Evolutionary conservation across 129 eudicot genomes (phyloP).

Genomic region (Pseudognaphalium luteoalbum): DNA sequence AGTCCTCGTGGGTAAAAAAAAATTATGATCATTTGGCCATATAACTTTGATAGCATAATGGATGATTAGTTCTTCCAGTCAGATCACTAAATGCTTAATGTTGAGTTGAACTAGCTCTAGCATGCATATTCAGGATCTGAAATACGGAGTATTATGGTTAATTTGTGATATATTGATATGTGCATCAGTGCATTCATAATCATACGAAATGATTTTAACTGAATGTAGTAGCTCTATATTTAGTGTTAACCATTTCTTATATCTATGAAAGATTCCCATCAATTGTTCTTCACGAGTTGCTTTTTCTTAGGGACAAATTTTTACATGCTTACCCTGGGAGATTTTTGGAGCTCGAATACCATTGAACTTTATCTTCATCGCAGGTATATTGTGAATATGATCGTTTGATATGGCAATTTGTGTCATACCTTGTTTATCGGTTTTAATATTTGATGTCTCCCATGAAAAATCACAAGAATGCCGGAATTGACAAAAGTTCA

Average conservation of each 20-base stretch:
- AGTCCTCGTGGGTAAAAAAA: not conserved
- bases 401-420: not conserved
- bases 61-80: not conserved
- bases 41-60: conserved; percentile 2
- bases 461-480: not conserved
- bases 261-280: not conserved
- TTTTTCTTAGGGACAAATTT: conserved; percentile 71
- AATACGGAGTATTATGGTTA: not conserved
- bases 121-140: not conserved
- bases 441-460: not conserved
- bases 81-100: not conserved
- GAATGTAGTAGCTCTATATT: not conserved
- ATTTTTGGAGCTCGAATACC: conserved; percentile 94
- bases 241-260: not conserved
- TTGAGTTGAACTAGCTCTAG: not conserved
- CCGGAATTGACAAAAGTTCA: not conserved
- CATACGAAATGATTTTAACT: not conserved
- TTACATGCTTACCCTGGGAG: conserved; percentile 83
- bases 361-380: conserved; percentile 92
- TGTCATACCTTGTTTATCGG: not conserved
- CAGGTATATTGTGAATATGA: conserved; percentile 47
- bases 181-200: not conserved
- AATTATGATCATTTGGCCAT: not conserved
- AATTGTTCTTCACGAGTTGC: conserved; percentile 13
- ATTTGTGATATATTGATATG: conserved; percentile 4